Evolutionary conservation across 1,284 basidiomycete genomes (phyloP).

Genomic region (Prillingera fragicola): DNA sequence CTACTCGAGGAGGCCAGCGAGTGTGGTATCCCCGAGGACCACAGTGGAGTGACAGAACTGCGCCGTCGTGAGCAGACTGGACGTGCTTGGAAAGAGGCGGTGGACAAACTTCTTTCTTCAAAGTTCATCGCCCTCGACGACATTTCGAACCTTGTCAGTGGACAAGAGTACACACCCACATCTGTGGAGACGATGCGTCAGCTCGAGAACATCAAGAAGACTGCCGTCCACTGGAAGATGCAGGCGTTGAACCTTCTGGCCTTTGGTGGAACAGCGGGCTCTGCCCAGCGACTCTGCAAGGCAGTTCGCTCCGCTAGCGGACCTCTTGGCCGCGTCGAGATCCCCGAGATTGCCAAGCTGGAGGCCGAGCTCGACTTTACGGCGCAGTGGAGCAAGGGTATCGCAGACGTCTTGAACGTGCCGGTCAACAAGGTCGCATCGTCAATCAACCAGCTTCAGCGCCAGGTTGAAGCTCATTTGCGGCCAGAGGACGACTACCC

Average conservation of each 20-base stretch:
- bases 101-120: slow-evolving; percentile 22
- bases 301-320: slow-evolving; percentile 23
- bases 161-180: slow-evolving; percentile 27
- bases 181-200: slow-evolving; percentile 29
- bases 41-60: slow-evolving; percentile 33
- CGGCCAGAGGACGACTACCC: slow-evolving; percentile 30
- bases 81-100: slow-evolving; percentile 22
- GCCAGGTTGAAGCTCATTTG: slow-evolving; percentile 26
- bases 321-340: slow-evolving; percentile 22
- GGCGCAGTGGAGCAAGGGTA: slow-evolving; percentile 22
- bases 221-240: slow-evolving; percentile 31
- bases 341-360: slow-evolving; percentile 38
- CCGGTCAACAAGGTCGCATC: slow-evolving; percentile 16
- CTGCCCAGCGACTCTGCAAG: slow-evolving; percentile 33
- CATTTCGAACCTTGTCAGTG: slow-evolving; percentile 25
- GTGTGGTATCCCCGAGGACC: slow-evolving; percentile 27
- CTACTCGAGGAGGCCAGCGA: slow-evolving; percentile 34
- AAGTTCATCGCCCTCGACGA: slow-evolving; percentile 25
- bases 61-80: slow-evolving; percentile 23
- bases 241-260: slow-evolving; percentile 22
- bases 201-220: slow-evolving; percentile 36
- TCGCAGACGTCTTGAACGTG: slow-evolving; percentile 18
- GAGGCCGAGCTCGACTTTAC: slow-evolving; percentile 31
- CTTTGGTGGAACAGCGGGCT: slow-evolving; percentile 18
- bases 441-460: slow-evolving; percentile 25